Base-by-base conservation (phyloP, 139 green algal genomes). In the Chlamydomonas eustigma region DNA sequence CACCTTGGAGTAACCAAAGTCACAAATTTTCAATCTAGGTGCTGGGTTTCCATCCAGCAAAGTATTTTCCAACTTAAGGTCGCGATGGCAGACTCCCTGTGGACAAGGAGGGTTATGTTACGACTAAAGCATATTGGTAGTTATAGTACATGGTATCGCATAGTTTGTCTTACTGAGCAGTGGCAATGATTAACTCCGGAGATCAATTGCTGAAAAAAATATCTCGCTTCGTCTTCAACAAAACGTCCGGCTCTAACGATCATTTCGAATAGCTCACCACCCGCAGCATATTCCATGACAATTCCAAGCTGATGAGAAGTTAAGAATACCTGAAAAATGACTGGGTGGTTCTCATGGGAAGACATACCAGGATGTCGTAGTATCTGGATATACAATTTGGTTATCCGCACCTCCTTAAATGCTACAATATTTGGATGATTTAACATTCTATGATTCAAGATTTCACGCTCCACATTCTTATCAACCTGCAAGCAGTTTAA, bases 131-230 rank as follows among this genome's bases (percentile, higher is more conserved):
- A 58, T 58, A 18, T 58, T 28, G 44, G n/a, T n/a, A n/a, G n/a
- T n/a, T n/a, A n/a, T n/a, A n/a, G n/a, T n/a, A n/a, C n/a, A n/a
- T n/a, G n/a, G n/a, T n/a, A n/a, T n/a, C n/a, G n/a, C n/a, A n/a
- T n/a, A n/a, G n/a, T n/a, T n/a, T 71, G 34, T 33, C 81, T 32
- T 69, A 94, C 91, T 79, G 89, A 91, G 0, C 65, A 78, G 79
- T 99, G 95, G 81, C 95, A 99, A 85, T 93, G 96, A 38, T 94
- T 88, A 50, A 99, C 92, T 25, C 96, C 96, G 3, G 85, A 93
- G 12, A 98, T 93, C 8, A 99, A 81, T 87, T 99, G 96, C 85
- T 99, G 96, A 78, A 99, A 99, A 81, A 98, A 99, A 81, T 95
- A 99, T 2, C 96, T 77, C 2, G 96, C 96, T 85, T 99, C 96